These are phyloP conservation scores for Phytopythium aichiense DNA, from an alignment of 352 stramenopile species.

Conservation along the genomic window DNA sequence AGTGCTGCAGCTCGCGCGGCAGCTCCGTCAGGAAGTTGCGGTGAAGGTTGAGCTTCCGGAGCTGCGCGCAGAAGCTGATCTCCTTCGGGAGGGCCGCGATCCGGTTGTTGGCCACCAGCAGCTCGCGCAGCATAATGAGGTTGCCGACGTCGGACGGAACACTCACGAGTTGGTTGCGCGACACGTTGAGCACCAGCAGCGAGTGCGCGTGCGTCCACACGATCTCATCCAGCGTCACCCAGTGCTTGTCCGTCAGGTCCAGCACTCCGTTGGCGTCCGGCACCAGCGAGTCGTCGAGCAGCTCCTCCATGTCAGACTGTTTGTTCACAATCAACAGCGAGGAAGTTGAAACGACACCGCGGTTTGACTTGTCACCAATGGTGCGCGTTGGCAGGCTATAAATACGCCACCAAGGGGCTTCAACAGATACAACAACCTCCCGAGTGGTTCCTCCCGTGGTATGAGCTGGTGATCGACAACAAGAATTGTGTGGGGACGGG, in stretches of 20 bases:
- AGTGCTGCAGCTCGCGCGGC: conserved; percentile 60
- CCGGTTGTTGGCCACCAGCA: conserved; percentile 59
- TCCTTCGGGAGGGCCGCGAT: conserved; percentile 47
- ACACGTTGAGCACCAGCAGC: conserved; percentile 69
- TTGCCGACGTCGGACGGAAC: conserved; percentile 56
- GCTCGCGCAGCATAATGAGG: conserved; percentile 55
- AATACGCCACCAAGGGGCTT: neutral
- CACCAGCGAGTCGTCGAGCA: conserved; percentile 57
- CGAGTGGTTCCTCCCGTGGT: too few relatives aligned
- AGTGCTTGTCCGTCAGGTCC: conserved; percentile 73
- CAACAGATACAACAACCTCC: too few relatives aligned
- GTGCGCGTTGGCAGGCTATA: neutral
- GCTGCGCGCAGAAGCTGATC: conserved; percentile 53
- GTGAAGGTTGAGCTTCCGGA: conserved; percentile 62
- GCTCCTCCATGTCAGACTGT: conserved; percentile 48
- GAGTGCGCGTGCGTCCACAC: conserved; percentile 63
- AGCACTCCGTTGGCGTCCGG: conserved; percentile 69
- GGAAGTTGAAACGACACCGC: neutral
- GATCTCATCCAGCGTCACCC: conserved; percentile 76
- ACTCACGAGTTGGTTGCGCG: conserved; percentile 67
- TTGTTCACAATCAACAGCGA: neutral
- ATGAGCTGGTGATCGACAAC: too few relatives aligned
- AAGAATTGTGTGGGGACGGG: too few relatives aligned
- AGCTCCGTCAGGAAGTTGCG: conserved; percentile 68
- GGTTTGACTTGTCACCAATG: neutral